Conservation (phyloP, 169 alveolate genomes). For the Plasmodium adleri region DNA sequence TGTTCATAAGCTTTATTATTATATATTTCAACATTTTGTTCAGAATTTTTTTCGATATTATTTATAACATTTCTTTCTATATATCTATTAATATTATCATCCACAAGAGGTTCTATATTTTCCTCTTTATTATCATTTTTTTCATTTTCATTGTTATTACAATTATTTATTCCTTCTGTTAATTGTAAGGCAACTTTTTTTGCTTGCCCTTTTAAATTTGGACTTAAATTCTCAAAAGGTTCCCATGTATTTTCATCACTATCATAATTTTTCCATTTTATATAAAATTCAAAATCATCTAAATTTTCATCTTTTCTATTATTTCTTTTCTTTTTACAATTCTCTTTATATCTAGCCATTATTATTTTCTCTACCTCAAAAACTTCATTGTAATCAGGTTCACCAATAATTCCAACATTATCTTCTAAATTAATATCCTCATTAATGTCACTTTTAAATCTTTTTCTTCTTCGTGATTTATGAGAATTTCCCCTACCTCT, state of each 20-base stretch:
- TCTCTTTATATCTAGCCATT: slow-evolving; percentile 64
- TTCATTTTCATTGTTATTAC: slow-evolving; percentile 11
- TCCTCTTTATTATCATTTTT: not conserved
- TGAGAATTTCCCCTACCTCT: slow-evolving; percentile 14
- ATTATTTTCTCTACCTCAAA: slow-evolving; percentile 67
- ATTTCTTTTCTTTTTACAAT: slow-evolving; percentile 28
- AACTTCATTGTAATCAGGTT: slow-evolving; percentile 70
- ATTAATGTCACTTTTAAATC: slow-evolving; percentile 10
- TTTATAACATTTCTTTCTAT: too few relatives aligned
- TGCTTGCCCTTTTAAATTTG: slow-evolving; percentile 54
- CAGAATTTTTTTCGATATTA: not conserved
- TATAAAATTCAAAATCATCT: slow-evolving; percentile 70
- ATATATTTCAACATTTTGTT: not conserved
- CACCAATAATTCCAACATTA: slow-evolving; percentile 36
- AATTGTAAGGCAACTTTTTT: slow-evolving; percentile 49
- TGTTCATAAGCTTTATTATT: too few relatives aligned
- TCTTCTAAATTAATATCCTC: slow-evolving; percentile 50
- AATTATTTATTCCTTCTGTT: slow-evolving; percentile 27
- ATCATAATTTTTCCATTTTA: slow-evolving; percentile 74
- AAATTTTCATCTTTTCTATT: slow-evolving; percentile 51
- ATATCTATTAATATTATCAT: too few relatives aligned
- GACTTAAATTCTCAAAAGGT: slow-evolving; percentile 73
- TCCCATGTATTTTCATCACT: slow-evolving; percentile 77
- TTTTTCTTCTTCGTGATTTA: slow-evolving; percentile 15
- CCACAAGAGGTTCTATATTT: too few relatives aligned